Evolutionary conservation across 768 basidiomycete genomes (phyloP), one percentile per base, ranked within the genome.

Genomic region (Suillus decipiens): DNA sequence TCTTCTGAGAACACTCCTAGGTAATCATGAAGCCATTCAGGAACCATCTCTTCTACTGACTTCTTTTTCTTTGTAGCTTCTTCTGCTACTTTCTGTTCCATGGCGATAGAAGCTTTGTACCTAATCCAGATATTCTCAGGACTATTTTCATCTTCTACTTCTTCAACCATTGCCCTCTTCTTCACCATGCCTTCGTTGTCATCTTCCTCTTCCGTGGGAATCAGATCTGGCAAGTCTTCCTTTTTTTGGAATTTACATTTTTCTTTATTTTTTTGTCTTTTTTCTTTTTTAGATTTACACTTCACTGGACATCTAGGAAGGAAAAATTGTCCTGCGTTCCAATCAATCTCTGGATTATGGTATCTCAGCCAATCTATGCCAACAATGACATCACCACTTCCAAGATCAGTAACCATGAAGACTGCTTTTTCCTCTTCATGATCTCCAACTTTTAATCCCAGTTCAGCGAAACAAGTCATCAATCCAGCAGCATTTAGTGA

Each of bases 1-100:
- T 61, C 39, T 34, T 64, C 61, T 8, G 37, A 43, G 22, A 64
- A 64, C 1, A 64, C 51, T 0, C 9, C 9, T 9, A 43, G 42
- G 42, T 43, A 43, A n/a, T 50, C 11, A 5, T 47, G 45, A 47
- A 47, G 45, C 45, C n/a, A 47, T 2, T 11, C 1, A 2, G 45
- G 45, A 2, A 47, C 45, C 22, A 47, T 43, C 1, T 43, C 19
- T n/a, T 43, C 42, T 3, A 43, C 19, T 0, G 19, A 43, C 9
- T 43, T 19, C 42, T 43, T 43, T 9, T 9, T 10, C 8, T 43
- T 43, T 0, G 9, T 43, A 10, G 42, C 42, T 43, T 43, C 42
- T n/a, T 43, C 42, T 43, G 42, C 19, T 10, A 43, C 42, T 3
- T 43, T 43, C 42, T 43, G 42, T 9, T 47, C n/a, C 2, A 4